These are phyloP conservation scores for Lathyrus aphaca DNA, from an alignment of 306 rosid species.

Conservation along the genomic window DNA sequence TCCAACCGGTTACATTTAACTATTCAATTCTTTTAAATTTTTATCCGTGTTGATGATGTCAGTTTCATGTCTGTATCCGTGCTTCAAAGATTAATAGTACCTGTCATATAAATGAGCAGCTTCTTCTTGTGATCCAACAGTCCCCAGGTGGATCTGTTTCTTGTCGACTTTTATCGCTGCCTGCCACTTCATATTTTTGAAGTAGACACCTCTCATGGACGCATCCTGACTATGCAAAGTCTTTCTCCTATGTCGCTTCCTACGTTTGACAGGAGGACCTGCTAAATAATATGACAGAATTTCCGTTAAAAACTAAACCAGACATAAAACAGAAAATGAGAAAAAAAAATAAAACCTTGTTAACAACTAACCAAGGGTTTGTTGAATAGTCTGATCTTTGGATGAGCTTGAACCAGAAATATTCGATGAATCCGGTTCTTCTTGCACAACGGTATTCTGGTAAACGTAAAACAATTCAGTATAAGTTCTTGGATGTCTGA, in stretches of 20 bases:
- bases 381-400: conserved; percentile 62
- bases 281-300: conserved; percentile 31
- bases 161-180: conserved; percentile 97
- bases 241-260: conserved; percentile 88
- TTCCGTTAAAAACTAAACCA: conserved; percentile 29
- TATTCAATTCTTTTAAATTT: too few relatives aligned
- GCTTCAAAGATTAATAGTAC: conserved; percentile 37
- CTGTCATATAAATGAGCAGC: conserved; percentile 94
- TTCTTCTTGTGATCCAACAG: conserved; percentile 92
- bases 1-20: too few relatives aligned
- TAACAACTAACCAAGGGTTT: conserved; percentile 54
- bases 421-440: conserved; percentile 61
- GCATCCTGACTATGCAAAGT: conserved; percentile 72
- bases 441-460: conserved; percentile 53
- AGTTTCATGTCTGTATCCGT: too few relatives aligned
- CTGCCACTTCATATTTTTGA: conserved; percentile 97
- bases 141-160: conserved; percentile 96
- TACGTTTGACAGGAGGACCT: conserved; percentile 84
- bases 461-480: conserved; percentile 32
- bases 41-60: too few relatives aligned
- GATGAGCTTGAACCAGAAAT: conserved; percentile 66
- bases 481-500: conserved; percentile 14
- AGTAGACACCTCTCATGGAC: conserved; percentile 93
- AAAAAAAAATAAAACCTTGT: neutral
- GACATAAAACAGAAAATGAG: neutral